Evolutionary conservation across 2,329 filamentous ascomycete species (phyloP), one percentile per base, ranked within the genome.

Genomic region (Byssothecium circinans): DNA sequence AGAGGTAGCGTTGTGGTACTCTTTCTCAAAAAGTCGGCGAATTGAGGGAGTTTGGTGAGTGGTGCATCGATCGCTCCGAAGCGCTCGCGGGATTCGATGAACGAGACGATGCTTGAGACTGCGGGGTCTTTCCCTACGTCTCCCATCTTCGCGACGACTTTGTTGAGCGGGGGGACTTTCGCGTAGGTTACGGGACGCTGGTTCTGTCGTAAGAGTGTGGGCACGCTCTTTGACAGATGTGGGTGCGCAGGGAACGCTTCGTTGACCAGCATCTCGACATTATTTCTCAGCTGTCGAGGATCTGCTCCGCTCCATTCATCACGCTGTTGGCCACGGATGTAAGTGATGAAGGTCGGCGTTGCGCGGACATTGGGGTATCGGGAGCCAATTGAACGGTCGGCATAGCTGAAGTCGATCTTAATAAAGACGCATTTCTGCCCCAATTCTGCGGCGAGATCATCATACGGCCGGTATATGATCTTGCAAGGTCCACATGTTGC

Each of bases 271-370:
- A 91, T 77, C 27, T 84, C 81, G 11, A 95, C 78, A 49, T 91
- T 94, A 14, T 81, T 81, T 43, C 82, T 81, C 12, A 97, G 76
- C 14, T 83, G 78, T 11, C 78, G 76, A 2, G 82, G 79, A 61
- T 91, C 86, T 1, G 88, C 89, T 1, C 91, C 91, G 41, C 79
- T 81, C 91, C 91, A 97, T 56, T 87, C 81, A 52, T 90, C 86
- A 40, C 89, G 81, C 64, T 92, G 83, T 50, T 85, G 73, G 1
- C 91, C 90, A 43, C 81, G 85, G 8, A 92, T 72, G 64, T 91
- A 95, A 0, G 90, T 92, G 62, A 94, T 82, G 63, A 97, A 95
- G 0, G 91, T 96, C 0, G 92, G 92, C 0, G 91, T 96, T 3
- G 86, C 86, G 2, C 82, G 79, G 42, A 96, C 81, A 1, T 78